Conservation (phyloP, 148 eudicot genomes). For the Fagopyrum homotropicum region DNA sequence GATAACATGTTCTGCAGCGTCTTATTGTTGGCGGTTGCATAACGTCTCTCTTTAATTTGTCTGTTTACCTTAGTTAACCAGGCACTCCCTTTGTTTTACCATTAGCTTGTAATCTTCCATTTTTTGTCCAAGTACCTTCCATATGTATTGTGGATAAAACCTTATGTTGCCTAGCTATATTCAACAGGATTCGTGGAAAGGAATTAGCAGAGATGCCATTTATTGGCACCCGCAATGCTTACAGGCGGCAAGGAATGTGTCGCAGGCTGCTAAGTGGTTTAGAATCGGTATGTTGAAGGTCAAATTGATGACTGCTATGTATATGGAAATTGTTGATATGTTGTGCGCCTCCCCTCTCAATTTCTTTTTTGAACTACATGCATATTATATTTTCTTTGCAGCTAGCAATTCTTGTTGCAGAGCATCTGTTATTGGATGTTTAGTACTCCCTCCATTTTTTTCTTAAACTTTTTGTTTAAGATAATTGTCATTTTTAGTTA, state of each 20-base stretch:
- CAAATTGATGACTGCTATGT: not conserved
- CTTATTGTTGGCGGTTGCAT: not conserved
- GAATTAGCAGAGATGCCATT: conserved; percentile 97
- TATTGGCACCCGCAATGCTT: conserved; percentile 71
- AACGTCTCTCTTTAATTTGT: not conserved
- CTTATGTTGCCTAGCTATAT: not conserved
- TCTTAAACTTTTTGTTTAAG: too few relatives aligned
- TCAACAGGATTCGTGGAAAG: conserved; percentile 71
- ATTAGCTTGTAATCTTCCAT: not conserved
- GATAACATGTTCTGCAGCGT: not conserved
- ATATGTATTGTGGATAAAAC: not conserved
- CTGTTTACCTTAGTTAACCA: not conserved
- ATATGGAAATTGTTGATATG: not conserved
- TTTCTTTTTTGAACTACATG: not conserved
- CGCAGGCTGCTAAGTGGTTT: conserved; percentile 68
- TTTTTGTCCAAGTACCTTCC: not conserved
- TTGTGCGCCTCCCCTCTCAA: not conserved
- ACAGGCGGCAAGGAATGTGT: conserved; percentile 95
- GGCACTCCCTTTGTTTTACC: not conserved
- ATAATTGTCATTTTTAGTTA: too few relatives aligned
- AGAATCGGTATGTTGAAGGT: conserved; percentile 51
- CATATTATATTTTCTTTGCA: not conserved
- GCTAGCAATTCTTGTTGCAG: not conserved
- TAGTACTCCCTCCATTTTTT: too few relatives aligned
- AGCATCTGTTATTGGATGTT: too few relatives aligned